Evolutionary conservation across 768 basidiomycete species (phyloP).

Genomic region (Cystofilobasidium ferigula): DNA sequence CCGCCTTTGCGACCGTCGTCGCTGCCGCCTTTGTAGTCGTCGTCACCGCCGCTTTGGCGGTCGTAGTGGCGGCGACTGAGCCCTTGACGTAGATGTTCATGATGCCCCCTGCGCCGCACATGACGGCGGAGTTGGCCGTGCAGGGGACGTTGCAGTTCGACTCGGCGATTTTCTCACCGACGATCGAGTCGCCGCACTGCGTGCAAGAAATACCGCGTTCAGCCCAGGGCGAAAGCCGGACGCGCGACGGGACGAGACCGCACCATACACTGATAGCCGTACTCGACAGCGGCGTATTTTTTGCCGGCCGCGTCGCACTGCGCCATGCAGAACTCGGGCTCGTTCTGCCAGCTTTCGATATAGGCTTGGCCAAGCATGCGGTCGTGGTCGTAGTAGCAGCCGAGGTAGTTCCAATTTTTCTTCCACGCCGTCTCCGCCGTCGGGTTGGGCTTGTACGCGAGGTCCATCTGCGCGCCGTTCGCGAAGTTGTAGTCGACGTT

Average conservation of each 20-base stretch:
- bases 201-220: too few relatives aligned
- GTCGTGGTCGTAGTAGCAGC: not conserved
- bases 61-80: too few relatives aligned
- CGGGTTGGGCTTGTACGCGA: not conserved
- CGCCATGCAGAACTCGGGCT: conserved; percentile 4
- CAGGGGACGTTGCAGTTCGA: conserved; percentile 1
- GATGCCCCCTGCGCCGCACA: not conserved
- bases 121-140: not conserved
- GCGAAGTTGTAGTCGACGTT: not conserved
- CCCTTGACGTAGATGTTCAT: not conserved
- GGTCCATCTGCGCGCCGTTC: not conserved
- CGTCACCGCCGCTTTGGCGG: too few relatives aligned
- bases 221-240: too few relatives aligned
- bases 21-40: too few relatives aligned
- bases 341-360: not conserved
- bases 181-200: not conserved
- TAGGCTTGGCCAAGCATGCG: not conserved
- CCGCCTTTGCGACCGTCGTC: not conserved
- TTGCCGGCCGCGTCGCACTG: not conserved
- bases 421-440: not conserved
- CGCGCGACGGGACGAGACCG: too few relatives aligned
- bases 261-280: not conserved
- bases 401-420: not conserved
- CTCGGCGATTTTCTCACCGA: not conserved
- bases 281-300: not conserved